Evolutionary conservation across 805 yeast species (phyloP), one percentile per base, ranked within the genome.

Genomic region (Candida takata): DNA sequence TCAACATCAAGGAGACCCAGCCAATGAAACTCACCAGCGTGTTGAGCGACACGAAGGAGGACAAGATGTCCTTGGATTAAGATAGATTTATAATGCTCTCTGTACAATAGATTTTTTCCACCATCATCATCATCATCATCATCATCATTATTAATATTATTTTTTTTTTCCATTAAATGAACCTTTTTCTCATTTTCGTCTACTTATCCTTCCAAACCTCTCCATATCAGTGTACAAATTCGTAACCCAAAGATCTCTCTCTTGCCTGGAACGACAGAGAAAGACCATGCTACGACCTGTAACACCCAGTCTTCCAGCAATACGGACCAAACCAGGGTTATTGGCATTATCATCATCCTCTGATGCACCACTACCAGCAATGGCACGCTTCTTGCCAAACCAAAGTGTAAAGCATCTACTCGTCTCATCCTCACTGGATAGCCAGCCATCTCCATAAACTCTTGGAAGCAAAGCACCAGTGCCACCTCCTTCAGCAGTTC

Each of bases 361-460:
- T 13, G 19, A 25, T 27, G 32, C 6, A 34, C 37, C 14, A 5
- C 32, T 36, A 4, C 54, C 52, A 9, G 67, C 51, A 38, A 74
- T 59, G 3, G 66, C 58, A 37, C 79, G 60, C 45, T 79, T 82
- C 6, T 69, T 68, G 0, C 87, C 90, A 57, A 79, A 74, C 95
- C 96, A 87, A 3, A 90, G 47, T 0, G 92, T 84, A 49, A 90
- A 87, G 43, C 92, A 77, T 33, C 95, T 64, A 19, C 74, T 60
- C n/a, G 67, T 47, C 45, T 84, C 92, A 32, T 79, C 83, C 49
- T 90, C 97, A 8, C 75, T 65, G 3, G 94, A 80, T 44, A 68
- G 72, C 86, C 94, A 82, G 0, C 96, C 96, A 57, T 87, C 95
- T 2, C 70, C 60, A 51, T 83, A 87, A 0, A 81, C 63, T 24